Percentiles rank a stretch among this genome's conserved stretches.
Evolutionary conservation across 345 rosid genomes (phyloP).

Genomic region (Populus pruinosa): DNA sequence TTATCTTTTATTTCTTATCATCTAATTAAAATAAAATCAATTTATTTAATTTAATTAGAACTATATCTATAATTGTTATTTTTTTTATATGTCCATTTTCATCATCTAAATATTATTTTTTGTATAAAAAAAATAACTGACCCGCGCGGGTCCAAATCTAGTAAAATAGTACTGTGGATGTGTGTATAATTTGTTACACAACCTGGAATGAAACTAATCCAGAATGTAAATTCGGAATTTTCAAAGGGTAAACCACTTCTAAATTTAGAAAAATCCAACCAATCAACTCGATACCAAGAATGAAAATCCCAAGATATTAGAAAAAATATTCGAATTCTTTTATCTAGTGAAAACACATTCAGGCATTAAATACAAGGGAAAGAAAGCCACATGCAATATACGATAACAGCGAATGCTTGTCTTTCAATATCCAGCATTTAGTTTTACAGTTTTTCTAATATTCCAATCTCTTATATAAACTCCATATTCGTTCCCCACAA

Average conservation of each 20-base stretch:
- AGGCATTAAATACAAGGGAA: neutral
- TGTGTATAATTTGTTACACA: neutral
- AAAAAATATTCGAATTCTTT: too few relatives aligned
- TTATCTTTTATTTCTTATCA: accelerated
- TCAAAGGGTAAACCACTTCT: neutral
- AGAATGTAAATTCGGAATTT: neutral
- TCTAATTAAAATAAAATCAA: too few relatives aligned
- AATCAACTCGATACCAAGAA: neutral
- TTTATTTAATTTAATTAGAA: accelerated
- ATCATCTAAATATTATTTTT: too few relatives aligned
- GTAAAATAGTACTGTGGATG: neutral
- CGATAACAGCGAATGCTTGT: neutral
- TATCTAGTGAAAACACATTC: neutral
- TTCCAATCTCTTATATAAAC: neutral
- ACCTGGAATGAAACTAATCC: neutral
- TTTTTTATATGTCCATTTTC: accelerated
- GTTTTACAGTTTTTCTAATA: neutral
- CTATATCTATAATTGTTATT: too few relatives aligned
- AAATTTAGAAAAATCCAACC: neutral
- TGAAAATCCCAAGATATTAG: neutral
- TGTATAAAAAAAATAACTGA: too few relatives aligned
- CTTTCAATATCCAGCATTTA: neutral
- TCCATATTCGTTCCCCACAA: neutral
- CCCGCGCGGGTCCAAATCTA: too few relatives aligned
- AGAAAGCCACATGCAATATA: neutral